phyloP scores from a whole-genome alignment of 2,329 filamentous ascomycete species.

The Apiospora kogelbergensis region DNA sequence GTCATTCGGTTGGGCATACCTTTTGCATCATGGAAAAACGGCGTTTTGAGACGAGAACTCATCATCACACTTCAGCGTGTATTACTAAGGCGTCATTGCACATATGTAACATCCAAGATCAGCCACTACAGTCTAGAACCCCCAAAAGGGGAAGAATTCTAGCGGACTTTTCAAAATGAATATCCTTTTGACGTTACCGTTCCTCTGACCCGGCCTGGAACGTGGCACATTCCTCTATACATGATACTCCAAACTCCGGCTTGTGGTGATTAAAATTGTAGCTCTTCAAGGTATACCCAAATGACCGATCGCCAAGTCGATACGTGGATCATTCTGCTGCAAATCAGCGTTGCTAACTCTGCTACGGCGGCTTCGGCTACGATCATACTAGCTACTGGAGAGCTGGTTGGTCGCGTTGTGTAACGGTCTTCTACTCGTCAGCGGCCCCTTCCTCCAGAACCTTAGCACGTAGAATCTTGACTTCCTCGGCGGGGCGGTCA shows the following conservation, averaged over 20 bases:
- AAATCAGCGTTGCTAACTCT: background rate
- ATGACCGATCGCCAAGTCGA: background rate
- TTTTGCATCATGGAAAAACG: slow-evolving; percentile 13
- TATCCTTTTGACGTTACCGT: background rate
- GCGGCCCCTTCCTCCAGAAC: background rate
- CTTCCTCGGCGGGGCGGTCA: slow-evolving; percentile 95
- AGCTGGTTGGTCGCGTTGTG: background rate
- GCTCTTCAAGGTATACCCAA: background rate
- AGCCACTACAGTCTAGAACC: background rate
- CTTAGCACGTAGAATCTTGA: slow-evolving; percentile 71
- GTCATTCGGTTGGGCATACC: slow-evolving; percentile 10
- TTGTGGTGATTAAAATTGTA: background rate
- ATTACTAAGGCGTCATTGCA: slow-evolving; percentile 8
- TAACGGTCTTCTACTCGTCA: background rate
- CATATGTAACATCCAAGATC: background rate
- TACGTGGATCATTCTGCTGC: background rate
- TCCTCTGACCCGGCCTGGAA: background rate
- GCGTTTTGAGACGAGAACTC: slow-evolving; percentile 7
- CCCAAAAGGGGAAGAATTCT: background rate
- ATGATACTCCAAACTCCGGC: slow-evolving; percentile 1
- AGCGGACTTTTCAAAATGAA: background rate
- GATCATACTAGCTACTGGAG: background rate
- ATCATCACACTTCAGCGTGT: slow-evolving; percentile 4
- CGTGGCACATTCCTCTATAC: background rate
- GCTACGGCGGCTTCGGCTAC: background rate